Percentiles rank a stretch among this genome's conserved stretches.
These are phyloP conservation scores for Dactylellina parvicollis DNA, from an alignment of 2,329 filamentous ascomycete species.

Conservation along the genomic window DNA sequence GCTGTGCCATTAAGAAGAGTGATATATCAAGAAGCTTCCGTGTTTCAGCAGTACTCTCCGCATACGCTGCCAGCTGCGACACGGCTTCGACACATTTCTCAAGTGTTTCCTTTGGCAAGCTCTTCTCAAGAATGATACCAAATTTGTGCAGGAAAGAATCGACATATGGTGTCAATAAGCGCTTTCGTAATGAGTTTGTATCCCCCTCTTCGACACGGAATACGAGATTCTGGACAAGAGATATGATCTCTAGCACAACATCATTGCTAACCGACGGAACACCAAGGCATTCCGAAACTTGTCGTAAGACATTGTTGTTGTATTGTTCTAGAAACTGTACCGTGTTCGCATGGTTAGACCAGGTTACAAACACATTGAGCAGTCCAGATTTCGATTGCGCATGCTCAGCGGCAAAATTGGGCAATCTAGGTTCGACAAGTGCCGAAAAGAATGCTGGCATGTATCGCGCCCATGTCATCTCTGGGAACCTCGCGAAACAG, in stretches of 20 bases:
- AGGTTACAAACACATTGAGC: conserved; percentile 81
- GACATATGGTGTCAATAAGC: conserved; percentile 69
- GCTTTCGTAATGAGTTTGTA: conserved; percentile 66
- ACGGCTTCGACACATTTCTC: conserved; percentile 82
- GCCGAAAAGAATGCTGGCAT: conserved; percentile 76
- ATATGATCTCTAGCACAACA: conserved; percentile 83
- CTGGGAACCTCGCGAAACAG: conserved; percentile 77
- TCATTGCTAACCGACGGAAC: conserved; percentile 81
- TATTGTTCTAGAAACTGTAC: conserved; percentile 75
- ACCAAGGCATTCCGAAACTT: conserved; percentile 76
- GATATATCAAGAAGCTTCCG: conserved; percentile 82
- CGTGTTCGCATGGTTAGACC: conserved; percentile 75
- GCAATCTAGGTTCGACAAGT: conserved; percentile 78
- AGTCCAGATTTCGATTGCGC: conserved; percentile 87
- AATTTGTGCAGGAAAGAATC: conserved; percentile 74
- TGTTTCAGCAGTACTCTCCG: conserved; percentile 74
- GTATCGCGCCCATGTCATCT: conserved; percentile 77
- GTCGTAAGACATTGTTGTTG: conserved; percentile 70
- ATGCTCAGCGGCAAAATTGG: conserved; percentile 82
- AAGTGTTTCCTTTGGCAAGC: conserved; percentile 76
- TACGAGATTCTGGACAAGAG: conserved; percentile 77
- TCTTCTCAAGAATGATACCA: conserved; percentile 72
- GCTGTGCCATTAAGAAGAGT: conserved; percentile 82
- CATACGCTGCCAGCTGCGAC: conserved; percentile 76
- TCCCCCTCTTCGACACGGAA: conserved; percentile 68